A percentile compares a stretch with the other conserved stretches of the same genome.
Evolutionary conservation across 2,329 filamentous ascomycete genomes (phyloP).

Genomic region (Penicillium expansum): DNA sequence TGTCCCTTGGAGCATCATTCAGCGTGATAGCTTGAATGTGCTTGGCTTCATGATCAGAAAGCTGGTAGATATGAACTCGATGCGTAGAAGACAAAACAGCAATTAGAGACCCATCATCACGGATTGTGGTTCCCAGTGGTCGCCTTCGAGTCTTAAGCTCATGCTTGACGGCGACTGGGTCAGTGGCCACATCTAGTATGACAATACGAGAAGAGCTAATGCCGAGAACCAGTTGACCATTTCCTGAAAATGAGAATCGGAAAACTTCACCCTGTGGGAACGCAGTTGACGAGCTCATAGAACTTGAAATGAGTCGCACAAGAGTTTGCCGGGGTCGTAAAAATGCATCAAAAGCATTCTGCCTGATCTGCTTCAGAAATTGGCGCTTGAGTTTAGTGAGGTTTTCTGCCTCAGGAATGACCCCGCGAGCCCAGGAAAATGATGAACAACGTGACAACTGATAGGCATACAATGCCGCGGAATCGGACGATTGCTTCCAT

Average conservation of each 20-base stretch:
- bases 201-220: slow-evolving; percentile 85
- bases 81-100: slow-evolving; percentile 79
- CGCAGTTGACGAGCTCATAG: slow-evolving; percentile 75
- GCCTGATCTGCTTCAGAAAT: slow-evolving; percentile 69
- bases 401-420: slow-evolving; percentile 42
- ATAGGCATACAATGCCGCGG: slow-evolving; percentile 45
- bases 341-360: slow-evolving; percentile 75
- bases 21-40: slow-evolving; percentile 72
- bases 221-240: slow-evolving; percentile 70
- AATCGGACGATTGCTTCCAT: slow-evolving; percentile 46
- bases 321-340: slow-evolving; percentile 67
- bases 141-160: slow-evolving; percentile 77
- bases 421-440: slow-evolving; percentile 39
- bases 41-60: slow-evolving; percentile 62
- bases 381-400: slow-evolving; percentile 61
- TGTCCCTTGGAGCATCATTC: slow-evolving; percentile 73
- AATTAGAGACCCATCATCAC: slow-evolving; percentile 71
- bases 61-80: slow-evolving; percentile 81
- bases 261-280: slow-evolving; percentile 81
- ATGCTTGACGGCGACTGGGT: slow-evolving; percentile 63
- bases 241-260: slow-evolving; percentile 75
- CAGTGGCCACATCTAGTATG: slow-evolving; percentile 65
- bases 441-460: slow-evolving; percentile 47
- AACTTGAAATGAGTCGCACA: slow-evolving; percentile 78
- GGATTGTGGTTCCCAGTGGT: slow-evolving; percentile 72